Conservation (phyloP, 768 basidiomycete genomes). For the Pisolithus orientalis region DNA sequence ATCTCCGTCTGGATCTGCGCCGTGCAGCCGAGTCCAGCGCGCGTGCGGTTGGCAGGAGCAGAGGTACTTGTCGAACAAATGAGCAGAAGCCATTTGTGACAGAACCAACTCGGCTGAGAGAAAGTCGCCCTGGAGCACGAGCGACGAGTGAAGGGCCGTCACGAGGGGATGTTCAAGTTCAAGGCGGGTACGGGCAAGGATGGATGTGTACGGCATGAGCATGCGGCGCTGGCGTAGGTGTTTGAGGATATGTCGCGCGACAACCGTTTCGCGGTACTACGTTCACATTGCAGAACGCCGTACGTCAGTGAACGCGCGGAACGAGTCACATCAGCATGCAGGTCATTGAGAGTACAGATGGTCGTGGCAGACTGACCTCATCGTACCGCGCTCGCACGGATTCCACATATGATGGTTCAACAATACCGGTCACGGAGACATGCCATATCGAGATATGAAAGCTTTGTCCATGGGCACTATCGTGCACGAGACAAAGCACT, state of each 20-base stretch:
- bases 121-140: slow-evolving; percentile 69
- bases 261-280: slow-evolving; percentile 61
- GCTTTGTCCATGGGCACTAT: slow-evolving; percentile 62
- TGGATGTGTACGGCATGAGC: slow-evolving; percentile 54
- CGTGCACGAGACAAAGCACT: background rate
- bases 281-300: background rate
- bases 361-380: slow-evolving; percentile 40
- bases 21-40: slow-evolving; percentile 54
- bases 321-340: background rate
- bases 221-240: slow-evolving; percentile 73
- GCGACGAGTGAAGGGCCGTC: slow-evolving; percentile 52
- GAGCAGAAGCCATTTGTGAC: slow-evolving; percentile 39
- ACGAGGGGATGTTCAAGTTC: slow-evolving; percentile 67
- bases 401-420: slow-evolving; percentile 51
- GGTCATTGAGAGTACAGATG: background rate
- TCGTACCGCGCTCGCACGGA: slow-evolving; percentile 47
- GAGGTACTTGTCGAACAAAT: slow-evolving; percentile 59
- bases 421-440: slow-evolving; percentile 55
- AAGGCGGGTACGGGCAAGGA: slow-evolving; percentile 49
- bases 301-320: background rate
- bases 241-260: slow-evolving; percentile 65
- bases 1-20: slow-evolving; percentile 58
- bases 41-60: slow-evolving; percentile 51
- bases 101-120: slow-evolving; percentile 49
- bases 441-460: slow-evolving; percentile 83